Base-by-base conservation (phyloP, 257 asterid genomes). In the Verbena officinalis region DNA sequence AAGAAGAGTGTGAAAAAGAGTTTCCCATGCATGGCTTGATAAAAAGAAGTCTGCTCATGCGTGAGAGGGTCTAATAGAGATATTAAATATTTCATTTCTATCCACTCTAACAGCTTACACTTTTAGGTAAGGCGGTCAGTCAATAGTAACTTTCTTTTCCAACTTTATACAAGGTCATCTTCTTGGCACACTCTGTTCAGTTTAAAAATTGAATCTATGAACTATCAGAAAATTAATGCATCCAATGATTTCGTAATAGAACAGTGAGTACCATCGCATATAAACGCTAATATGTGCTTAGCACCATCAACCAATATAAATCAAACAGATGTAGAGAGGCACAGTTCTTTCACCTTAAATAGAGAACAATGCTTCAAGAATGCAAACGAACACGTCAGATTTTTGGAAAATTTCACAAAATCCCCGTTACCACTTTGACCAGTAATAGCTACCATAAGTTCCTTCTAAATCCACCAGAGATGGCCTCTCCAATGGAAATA, bases 381-480 rank as follows among this genome's bases (percentile, higher is more conserved):
- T 66, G 27, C 57, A 24, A n/a, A 59, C 36, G 34, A 50, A 23
- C 34, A 58, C 12, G 27, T 5, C 11, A 16, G 14, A 21, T 56
- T 19, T 56, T 67, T 44, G 7, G 64, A 16, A 20, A 31, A 20
- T 21, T 49, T 43, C 30, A 21, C 14, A 42, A 60, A 8, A 9
- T 39, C 22, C 24, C 22, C 21, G 34, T 17, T 34, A 34, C 14
- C 43, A 53, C 50, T 53, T 9, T 55, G 38, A 46, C 36, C 55
- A 31, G 17, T 62, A 55, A 33, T 33, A 4, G 58, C 58, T 63
- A 27, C 50, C 54, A 15, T 45, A 34, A 42, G 55, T 51, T 55
- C 56, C 33, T 59, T 50, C 67, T 54, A 62, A 34, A 55, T 57
- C 23, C 55, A 36, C 51, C 50, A 46, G 49, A 61, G 54, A 60